Base-by-base conservation (phyloP, 257 asterid species). In the Solanum verrucosum region DNA sequence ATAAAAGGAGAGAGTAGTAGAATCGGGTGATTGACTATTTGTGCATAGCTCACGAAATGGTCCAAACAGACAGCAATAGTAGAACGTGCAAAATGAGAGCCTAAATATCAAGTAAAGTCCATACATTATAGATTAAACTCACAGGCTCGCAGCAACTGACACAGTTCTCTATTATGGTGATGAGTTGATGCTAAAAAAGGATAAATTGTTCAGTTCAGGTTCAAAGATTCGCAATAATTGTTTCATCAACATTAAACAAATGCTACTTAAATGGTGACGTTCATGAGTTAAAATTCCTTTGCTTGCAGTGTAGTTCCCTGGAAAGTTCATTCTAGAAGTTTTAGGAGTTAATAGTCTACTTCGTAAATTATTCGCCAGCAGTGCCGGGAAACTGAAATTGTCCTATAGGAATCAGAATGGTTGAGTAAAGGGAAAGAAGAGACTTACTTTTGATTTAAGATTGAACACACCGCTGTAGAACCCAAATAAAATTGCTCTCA, bases 401-500 rank as follows among this genome's bases (percentile, higher is more conserved):
- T 38, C 59, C 56, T 38, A 23, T n/a, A 75, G 21, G 21, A 37
- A 46, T 46, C 37, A 67, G 60, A 38, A 11, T 16, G 25, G 63
- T 25, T n/a, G 56, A 10, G 11, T 23, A 34, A 31, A 49, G 31
- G n/a, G 8, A 56, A 56, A 86, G 29, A 33, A 81, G 37, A 73
- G 27, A 9, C 49, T 72, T 88, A 90, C 92, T 87, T 77, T 81
- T 10, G 89, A 71, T 83, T 84, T 84, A 74, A 87, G 81, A 85
- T 65, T 42, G 68, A 84, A 87, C 79, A 90, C 91, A 27, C 42
- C 29, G 63, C 38, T 46, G 74, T 88, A 86, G 82, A 71, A 60
- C 52, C 92, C 92, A 29, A 90, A 90, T 34, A 87, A 29, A 70
- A 87, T 9, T 9, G 91, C 92, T 84, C 92, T 90, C 86, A 89